A percentile compares a stretch with the other conserved stretches of the same genome.
phyloP scores from a whole-genome alignment of 2,329 filamentous ascomycete species.

The Ophiostoma triangulosporum region DNA sequence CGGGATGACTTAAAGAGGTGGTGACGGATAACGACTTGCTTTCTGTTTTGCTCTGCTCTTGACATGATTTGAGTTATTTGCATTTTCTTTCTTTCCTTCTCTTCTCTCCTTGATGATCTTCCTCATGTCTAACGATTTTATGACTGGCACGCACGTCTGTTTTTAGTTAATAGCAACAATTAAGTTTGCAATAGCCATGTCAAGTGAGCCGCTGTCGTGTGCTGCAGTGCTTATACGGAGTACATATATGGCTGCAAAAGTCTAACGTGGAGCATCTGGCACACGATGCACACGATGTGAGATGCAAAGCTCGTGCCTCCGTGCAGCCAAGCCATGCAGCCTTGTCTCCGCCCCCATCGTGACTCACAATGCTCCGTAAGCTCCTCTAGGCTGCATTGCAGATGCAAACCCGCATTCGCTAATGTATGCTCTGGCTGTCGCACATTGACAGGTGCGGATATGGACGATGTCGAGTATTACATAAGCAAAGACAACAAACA shows the following conservation, averaged over 20 bases:
- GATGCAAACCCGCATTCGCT: not conserved
- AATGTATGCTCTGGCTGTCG: no score
- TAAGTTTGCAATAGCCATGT: not conserved
- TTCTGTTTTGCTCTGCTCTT: not conserved
- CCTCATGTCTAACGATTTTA: not conserved
- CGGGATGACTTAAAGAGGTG: not conserved
- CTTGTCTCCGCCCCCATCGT: not conserved
- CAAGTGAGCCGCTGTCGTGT: not conserved
- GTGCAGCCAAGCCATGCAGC: not conserved
- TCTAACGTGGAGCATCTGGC: not conserved
- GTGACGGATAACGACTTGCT: not conserved
- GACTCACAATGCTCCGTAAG: not conserved
- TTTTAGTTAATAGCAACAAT: not conserved
- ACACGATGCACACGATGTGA: not conserved
- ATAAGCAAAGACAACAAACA: no score
- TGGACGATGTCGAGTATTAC: no score
- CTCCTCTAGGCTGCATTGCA: not conserved
- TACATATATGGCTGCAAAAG: not conserved
- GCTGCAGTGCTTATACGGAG: not conserved
- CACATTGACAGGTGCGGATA: no score
- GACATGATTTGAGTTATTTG: not conserved
- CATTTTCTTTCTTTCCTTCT: not conserved
- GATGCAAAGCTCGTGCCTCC: not conserved
- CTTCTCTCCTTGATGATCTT: not conserved
- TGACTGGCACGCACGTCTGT: not conserved